Conservation (phyloP, 495 filamentous ascomycete genomes). For the Neurospora tetraspora region DNA sequence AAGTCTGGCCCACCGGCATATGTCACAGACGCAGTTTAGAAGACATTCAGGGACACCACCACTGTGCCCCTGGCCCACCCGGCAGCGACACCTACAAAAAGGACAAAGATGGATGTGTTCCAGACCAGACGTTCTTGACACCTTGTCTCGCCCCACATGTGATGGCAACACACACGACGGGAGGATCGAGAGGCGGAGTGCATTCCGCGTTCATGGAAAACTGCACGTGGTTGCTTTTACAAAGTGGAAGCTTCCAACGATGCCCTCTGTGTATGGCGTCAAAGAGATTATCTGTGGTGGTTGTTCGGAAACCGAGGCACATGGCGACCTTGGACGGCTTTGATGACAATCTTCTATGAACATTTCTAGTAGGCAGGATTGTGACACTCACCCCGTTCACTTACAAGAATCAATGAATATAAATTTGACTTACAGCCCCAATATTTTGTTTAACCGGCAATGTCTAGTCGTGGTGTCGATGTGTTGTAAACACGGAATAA, state of each 20-base stretch:
- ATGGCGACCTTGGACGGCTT: not conserved
- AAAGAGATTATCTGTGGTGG: not conserved
- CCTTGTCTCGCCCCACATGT: not conserved
- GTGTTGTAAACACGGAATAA: not conserved
- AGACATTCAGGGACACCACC: not conserved
- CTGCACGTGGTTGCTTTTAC: not conserved
- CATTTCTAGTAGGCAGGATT: too few species aligned
- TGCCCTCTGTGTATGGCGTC: not conserved
- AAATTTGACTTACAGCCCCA: not conserved
- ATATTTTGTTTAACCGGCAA: not conserved
- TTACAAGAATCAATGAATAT: not conserved
- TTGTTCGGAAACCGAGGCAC: not conserved
- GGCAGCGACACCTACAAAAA: not conserved
- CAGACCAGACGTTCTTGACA: not conserved
- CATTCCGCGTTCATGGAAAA: not conserved
- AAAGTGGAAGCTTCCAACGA: not conserved
- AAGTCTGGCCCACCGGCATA: not conserved
- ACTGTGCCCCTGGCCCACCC: not conserved
- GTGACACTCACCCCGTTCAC: not conserved
- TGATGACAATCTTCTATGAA: too few species aligned
- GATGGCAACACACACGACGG: not conserved
- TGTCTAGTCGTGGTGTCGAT: too few species aligned
- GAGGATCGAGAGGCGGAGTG: not conserved
- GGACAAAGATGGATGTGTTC: not conserved
- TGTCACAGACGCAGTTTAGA: not conserved